A percentile compares a stretch with the other conserved stretches of the same genome.
Conservation (phyloP, 305 asterid genomes). For the Rubia tinctorum region DNA sequence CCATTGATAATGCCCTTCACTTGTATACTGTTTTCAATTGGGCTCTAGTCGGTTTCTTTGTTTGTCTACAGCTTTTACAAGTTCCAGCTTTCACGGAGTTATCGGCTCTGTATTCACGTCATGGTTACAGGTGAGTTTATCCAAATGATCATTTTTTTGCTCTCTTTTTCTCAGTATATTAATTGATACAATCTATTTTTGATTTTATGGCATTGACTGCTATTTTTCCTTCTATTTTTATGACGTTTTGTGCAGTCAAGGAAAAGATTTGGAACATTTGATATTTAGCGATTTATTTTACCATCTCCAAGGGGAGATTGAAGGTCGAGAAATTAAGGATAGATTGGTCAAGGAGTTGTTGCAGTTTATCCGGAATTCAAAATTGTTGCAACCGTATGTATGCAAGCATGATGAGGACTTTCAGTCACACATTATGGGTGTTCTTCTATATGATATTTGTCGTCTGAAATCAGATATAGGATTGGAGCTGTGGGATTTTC, state of each 20-base stretch:
- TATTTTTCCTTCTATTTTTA: constrained; percentile 9
- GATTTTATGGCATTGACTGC: background rate
- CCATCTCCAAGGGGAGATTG: constrained; percentile 93
- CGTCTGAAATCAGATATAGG: constrained; percentile 73
- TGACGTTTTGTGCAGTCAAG: constrained; percentile 49
- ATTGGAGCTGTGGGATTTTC: constrained; percentile 71
- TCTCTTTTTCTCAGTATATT: background rate
- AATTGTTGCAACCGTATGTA: constrained; percentile 58
- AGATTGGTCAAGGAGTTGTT: constrained; percentile 74
- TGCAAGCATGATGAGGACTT: constrained; percentile 41
- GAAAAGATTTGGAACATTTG: constrained; percentile 62
- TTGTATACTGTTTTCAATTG: background rate
- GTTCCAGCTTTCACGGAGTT: constrained; percentile 77
- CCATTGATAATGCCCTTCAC: background rate
- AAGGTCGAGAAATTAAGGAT: constrained; percentile 79
- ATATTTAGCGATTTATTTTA: constrained; percentile 78
- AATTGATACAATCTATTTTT: background rate
- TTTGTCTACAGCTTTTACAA: constrained; percentile 55
- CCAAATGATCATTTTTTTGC: constrained; percentile 14
- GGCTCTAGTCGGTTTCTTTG: background rate
- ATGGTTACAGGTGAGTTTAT: constrained; percentile 68
- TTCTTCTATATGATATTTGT: constrained; percentile 50
- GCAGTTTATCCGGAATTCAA: constrained; percentile 62
- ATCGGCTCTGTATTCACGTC: constrained; percentile 57
- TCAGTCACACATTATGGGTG: constrained; percentile 34